Percentiles rank a stretch among this genome's conserved stretches.
Evolutionary conservation across 768 basidiomycete genomes (phyloP).

Genomic region (Lentinula boryana): DNA sequence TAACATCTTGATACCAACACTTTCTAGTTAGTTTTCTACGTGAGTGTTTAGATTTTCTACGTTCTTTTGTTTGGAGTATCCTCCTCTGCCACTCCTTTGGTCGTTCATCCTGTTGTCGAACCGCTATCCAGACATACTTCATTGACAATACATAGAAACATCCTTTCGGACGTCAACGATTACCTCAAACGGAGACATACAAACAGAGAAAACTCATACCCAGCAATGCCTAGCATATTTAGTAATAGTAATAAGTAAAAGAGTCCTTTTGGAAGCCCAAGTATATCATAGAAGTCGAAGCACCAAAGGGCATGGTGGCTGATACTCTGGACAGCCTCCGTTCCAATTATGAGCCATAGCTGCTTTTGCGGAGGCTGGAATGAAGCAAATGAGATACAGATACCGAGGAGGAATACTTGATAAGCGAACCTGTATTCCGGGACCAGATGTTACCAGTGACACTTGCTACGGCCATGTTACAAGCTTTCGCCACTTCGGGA

Average conservation of each 20-base stretch:
- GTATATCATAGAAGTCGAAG: neutral
- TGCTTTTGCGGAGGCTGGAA: constrained; percentile 11
- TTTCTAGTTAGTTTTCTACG: neutral
- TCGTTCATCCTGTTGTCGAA: neutral
- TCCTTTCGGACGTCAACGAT: too few relatives aligned
- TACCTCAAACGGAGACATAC: too few relatives aligned
- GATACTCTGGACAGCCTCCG: constrained; percentile 12
- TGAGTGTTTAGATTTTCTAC: neutral
- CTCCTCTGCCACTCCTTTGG: neutral
- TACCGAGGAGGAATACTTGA: neutral
- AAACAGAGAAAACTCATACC: too few relatives aligned
- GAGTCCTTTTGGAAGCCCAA: too few relatives aligned
- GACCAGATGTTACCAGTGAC: constrained; percentile 21
- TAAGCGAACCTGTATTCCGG: constrained; percentile 15
- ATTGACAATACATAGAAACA: too few relatives aligned
- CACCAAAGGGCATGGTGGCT: constrained; percentile 7
- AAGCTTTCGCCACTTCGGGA: constrained; percentile 19
- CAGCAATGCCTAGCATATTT: neutral
- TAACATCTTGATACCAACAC: neutral
- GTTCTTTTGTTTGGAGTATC: neutral
- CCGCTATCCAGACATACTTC: too few relatives aligned
- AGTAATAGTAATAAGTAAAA: too few relatives aligned
- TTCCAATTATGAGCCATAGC: constrained; percentile 13
- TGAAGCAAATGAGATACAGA: neutral
- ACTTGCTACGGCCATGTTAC: constrained; percentile 18